Evolutionary conservation across 2,329 filamentous ascomycete genomes (phyloP).

Genomic region (Stachybotrys chlorohalonatus): DNA sequence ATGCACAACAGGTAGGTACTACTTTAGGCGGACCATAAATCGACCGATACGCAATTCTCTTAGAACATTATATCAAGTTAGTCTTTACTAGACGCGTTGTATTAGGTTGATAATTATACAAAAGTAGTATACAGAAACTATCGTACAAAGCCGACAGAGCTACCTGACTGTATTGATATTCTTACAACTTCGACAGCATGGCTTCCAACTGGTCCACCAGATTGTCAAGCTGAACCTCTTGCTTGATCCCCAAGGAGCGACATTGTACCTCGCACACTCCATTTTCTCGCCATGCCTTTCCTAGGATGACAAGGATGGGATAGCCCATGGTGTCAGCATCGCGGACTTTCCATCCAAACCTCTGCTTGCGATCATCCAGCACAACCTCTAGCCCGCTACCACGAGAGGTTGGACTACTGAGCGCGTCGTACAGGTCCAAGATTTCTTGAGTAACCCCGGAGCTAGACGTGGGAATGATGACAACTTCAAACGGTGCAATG

Average conservation of each 20-base stretch:
- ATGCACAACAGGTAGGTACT: no score
- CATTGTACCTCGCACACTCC: constrained; percentile 71
- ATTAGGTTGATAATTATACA: background rate
- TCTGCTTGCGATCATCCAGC: constrained; percentile 62
- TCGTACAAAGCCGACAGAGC: background rate
- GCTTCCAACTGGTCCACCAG: constrained; percentile 34
- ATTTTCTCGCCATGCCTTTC: constrained; percentile 54
- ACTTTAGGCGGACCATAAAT: no score
- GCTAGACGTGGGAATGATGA: constrained; percentile 49
- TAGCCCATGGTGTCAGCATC: constrained; percentile 89
- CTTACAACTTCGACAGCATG: constrained; percentile 40
- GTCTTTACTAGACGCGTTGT: background rate
- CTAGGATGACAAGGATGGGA: constrained; percentile 72
- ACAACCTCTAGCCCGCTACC: constrained; percentile 47
- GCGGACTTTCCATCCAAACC: constrained; percentile 74
- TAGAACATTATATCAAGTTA: no score
- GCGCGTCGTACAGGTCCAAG: constrained; percentile 52
- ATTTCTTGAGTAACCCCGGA: constrained; percentile 19
- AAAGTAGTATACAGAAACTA: background rate
- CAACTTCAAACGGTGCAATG: constrained; percentile 76
- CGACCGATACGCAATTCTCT: no score
- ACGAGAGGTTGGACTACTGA: constrained; percentile 24
- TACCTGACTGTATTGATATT: background rate
- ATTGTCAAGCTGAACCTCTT: constrained; percentile 42
- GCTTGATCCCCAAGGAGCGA: constrained; percentile 53